Evolutionary conservation across 1,284 basidiomycete species (phyloP).

Genomic region (Athelia psychrophila): DNA sequence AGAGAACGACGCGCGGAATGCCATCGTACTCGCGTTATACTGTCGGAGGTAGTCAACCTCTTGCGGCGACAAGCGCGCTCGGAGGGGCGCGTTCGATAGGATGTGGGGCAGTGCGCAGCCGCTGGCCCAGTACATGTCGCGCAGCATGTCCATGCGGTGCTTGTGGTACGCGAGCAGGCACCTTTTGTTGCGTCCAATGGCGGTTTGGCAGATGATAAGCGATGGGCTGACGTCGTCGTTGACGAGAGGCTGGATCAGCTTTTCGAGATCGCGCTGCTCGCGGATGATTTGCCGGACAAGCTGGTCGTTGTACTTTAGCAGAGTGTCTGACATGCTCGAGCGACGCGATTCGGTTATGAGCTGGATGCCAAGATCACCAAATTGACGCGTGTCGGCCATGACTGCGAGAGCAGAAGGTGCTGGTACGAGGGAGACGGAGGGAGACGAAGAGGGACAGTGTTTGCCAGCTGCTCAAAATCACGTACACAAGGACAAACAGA

Average conservation of each 20-base stretch:
- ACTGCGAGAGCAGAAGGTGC: neutral
- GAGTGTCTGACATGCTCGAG: constrained; percentile 76
- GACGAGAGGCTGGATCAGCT: constrained; percentile 44
- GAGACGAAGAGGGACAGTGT: no score
- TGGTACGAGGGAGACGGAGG: no score
- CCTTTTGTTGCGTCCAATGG: constrained; percentile 89
- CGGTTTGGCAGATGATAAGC: constrained; percentile 84
- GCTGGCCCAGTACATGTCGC: constrained; percentile 86
- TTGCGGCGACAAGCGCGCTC: constrained; percentile 80
- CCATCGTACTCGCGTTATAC: constrained; percentile 80
- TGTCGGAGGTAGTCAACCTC: constrained; percentile 89
- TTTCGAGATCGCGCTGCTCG: constrained; percentile 89
- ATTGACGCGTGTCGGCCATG: constrained; percentile 44
- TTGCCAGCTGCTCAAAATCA: no score
- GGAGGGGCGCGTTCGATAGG: constrained; percentile 72
- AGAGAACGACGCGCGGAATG: constrained; percentile 83
- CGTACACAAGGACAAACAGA: no score
- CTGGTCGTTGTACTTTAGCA: constrained; percentile 91
- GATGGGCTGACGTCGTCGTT: constrained; percentile 55
- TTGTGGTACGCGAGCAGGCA: constrained; percentile 91
- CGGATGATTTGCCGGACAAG: constrained; percentile 85
- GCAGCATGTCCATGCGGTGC: constrained; percentile 79
- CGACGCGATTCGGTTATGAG: constrained; percentile 85
- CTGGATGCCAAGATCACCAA: constrained; percentile 84
- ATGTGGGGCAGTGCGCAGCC: constrained; percentile 90